Conservation (phyloP, 2,329 filamentous ascomycete genomes). For the Mycosphaerelloides madeirae region DNA sequence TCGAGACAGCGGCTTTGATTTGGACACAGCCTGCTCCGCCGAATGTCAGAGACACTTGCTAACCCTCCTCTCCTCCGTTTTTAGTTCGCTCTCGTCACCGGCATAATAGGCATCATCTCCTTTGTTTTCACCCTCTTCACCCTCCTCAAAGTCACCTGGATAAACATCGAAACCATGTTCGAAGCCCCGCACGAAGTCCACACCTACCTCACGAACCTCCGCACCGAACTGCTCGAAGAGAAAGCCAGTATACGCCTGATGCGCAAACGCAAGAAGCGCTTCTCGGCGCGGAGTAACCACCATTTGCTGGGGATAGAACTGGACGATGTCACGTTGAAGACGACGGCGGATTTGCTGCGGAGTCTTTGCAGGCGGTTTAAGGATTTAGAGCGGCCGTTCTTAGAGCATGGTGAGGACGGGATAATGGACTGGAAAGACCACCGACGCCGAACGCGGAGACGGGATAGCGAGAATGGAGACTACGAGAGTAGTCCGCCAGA, state of each 20-base stretch:
- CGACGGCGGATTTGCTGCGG: constrained; percentile 34
- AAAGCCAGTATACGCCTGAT: constrained; percentile 32
- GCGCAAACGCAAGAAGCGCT: constrained; percentile 17
- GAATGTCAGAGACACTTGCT: no score
- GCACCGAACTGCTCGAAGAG: constrained; percentile 40
- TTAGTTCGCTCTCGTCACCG: constrained; percentile 31
- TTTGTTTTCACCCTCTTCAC: constrained; percentile 43
- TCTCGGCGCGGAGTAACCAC: constrained; percentile 8
- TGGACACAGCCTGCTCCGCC: no score
- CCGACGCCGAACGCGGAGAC: constrained; percentile 16
- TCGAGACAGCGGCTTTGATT: no score
- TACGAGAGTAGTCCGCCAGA: constrained; percentile 30
- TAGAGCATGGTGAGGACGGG: constrained; percentile 25
- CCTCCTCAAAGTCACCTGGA: constrained; percentile 40
- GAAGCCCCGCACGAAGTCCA: constrained; percentile 38
- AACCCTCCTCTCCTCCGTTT: no score
- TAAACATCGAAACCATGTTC: constrained; percentile 35
- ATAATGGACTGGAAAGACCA: constrained; percentile 21
- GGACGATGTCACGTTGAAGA: constrained; percentile 34
- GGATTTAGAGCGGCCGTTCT: constrained; percentile 36
- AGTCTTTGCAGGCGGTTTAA: constrained; percentile 36
- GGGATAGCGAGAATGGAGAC: constrained; percentile 22
- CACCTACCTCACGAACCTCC: constrained; percentile 37
- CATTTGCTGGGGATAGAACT: constrained; percentile 23
- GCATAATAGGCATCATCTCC: constrained; percentile 39